A percentile compares a stretch with the other conserved stretches of the same genome.
Conservation (phyloP, 169 alveolate species). For the Babesia caballi region DNA sequence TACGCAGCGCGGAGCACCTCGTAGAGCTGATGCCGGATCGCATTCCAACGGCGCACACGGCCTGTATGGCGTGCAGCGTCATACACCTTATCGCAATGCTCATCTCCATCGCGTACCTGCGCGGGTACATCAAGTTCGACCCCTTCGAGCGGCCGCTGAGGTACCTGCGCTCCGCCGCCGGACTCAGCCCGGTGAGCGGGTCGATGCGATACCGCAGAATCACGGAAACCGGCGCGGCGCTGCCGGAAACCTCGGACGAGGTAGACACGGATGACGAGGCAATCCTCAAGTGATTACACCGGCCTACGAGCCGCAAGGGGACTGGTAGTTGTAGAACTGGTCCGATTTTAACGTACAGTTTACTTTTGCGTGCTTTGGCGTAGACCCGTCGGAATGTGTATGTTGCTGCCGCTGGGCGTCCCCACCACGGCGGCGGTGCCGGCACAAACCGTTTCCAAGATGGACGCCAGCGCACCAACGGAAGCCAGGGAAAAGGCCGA, state of each 20-base stretch:
- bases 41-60: constrained; percentile 42
- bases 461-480: constrained; percentile 3
- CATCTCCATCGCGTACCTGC: constrained; percentile 40
- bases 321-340: too few relatives aligned
- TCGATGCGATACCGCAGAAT: constrained; percentile 49
- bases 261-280: constrained; percentile 5
- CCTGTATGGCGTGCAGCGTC: constrained; percentile 49
- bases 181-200: constrained; percentile 61
- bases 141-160: constrained; percentile 43
- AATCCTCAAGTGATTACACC: too few relatives aligned
- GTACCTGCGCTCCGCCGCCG: constrained; percentile 40
- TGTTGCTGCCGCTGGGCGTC: too few relatives aligned
- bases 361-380: too few relatives aligned
- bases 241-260: constrained; percentile 26
- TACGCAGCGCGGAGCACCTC: not conserved
- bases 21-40: constrained; percentile 40
- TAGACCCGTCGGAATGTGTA: too few relatives aligned
- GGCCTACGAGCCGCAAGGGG: too few relatives aligned
- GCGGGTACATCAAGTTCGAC: constrained; percentile 48
- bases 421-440: not conserved
- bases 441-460: not conserved
- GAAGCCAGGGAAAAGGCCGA: constrained; percentile 43
- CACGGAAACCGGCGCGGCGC: constrained; percentile 29
- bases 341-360: too few relatives aligned
- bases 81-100: constrained; percentile 39